These are phyloP conservation scores for Climacium dendroides DNA, from an alignment of 225 moss, liverwort and hornwort genomes.

Conservation along the genomic window DNA sequence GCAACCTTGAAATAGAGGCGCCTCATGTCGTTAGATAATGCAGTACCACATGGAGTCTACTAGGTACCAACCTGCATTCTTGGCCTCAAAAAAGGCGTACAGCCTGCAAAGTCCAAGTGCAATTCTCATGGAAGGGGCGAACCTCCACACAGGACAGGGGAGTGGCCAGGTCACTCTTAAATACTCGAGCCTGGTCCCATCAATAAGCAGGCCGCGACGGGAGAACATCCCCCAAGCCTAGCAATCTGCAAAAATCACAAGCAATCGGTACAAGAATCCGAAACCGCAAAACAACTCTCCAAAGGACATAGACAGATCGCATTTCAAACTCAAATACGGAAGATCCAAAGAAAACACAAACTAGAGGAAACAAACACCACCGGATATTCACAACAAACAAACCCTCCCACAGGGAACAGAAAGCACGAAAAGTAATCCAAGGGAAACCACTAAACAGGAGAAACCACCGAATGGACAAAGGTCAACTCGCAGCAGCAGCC, in stretches of 20 bases:
- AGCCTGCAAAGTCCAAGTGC: conserved; percentile 40
- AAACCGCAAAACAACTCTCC: neutral
- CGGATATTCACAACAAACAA: rapidly evolving
- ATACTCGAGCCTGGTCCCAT: neutral
- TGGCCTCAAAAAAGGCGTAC: conserved; percentile 36
- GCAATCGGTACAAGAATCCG: neutral
- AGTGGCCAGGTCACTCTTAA: neutral
- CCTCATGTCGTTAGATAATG: conserved; percentile 18
- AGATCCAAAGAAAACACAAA: neutral
- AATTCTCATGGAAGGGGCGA: neutral
- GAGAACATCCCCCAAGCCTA: conserved; percentile 11
- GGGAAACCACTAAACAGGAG: neutral
- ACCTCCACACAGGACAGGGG: neutral
- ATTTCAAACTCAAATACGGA: neutral
- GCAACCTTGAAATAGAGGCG: conserved; percentile 86
- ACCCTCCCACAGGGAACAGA: neutral
- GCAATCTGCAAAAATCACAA: conserved; percentile 44
- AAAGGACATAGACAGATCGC: neutral
- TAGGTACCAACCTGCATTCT: conserved; percentile 10
- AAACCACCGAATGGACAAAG: neutral
- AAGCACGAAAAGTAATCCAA: neutral
- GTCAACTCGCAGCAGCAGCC: neutral
- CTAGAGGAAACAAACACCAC: neutral
- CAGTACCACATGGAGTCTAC: neutral
- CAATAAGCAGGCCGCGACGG: neutral